Evolutionary conservation across 164 flowering plant species (phyloP).

Genomic region (grape (Vitis vinifera)): DNA sequence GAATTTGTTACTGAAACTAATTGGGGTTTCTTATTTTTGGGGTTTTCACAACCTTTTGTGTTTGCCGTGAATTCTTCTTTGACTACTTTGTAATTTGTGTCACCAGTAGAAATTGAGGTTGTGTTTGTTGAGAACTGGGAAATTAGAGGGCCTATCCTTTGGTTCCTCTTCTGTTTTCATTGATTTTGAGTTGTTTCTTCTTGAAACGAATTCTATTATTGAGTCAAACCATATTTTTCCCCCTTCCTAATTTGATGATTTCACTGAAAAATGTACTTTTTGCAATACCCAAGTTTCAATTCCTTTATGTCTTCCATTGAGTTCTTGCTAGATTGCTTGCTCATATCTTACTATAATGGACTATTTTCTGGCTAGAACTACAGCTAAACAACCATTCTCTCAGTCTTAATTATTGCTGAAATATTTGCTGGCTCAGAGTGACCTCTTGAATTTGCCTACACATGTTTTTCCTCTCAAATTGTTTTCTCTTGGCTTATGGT

Average conservation of each 20-base stretch:
- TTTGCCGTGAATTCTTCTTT: constrained; percentile 12
- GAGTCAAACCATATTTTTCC: constrained; percentile 9
- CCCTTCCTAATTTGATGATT: background rate
- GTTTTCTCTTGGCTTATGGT: background rate
- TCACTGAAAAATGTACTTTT: constrained; percentile 2
- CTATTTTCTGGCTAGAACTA: background rate
- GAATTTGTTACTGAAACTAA: constrained; percentile 1
- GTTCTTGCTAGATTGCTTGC: background rate
- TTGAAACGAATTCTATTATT: background rate
- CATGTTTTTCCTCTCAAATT: background rate
- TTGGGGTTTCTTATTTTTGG: background rate
- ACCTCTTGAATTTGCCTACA: background rate
- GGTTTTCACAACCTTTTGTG: background rate
- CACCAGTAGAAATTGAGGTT: constrained; percentile 7
- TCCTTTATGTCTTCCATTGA: background rate
- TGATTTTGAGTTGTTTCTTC: constrained; percentile 1
- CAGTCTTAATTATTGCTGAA: background rate
- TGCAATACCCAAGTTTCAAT: background rate
- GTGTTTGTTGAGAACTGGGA: constrained; percentile 10
- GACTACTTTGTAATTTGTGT: constrained; percentile 11
- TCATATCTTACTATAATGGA: background rate
- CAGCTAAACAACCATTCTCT: too few species aligned
- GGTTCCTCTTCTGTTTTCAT: background rate
- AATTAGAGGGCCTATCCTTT: background rate
- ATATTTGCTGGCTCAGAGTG: background rate